Evolutionary conservation across 139 green algal species (phyloP), one percentile per base, ranked within the genome.

Genomic region (Monoraphidium neglectum): DNA sequence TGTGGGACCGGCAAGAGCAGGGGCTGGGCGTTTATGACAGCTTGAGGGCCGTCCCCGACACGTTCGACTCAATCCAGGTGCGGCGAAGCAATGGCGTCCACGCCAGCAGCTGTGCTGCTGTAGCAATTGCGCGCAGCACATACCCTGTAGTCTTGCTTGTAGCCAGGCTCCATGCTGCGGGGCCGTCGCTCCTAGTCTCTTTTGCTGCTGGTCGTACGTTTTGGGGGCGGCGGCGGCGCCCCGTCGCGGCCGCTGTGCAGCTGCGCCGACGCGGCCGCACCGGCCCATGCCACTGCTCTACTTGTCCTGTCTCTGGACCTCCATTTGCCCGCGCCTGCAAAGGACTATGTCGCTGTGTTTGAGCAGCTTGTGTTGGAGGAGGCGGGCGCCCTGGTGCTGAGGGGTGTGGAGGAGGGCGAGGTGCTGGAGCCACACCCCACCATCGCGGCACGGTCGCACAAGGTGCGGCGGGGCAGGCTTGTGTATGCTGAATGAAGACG

Each of bases 331-430:
- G n/a, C n/a, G n/a, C n/a, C n/a, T n/a, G n/a, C 59, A 36, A 82
- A 91, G 84, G 82, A 88, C 46, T 94, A 95, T 70, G 82, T 89
- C 10, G 56, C 77, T 5, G 63, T 90, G 1, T 94, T 94, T 76
- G 83, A 93, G 72, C 90, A 91, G 12, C 82, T 97, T 68, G 69
- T 97, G 60, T 83, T 97, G 71, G 93, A 97, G 79, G 93, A 97
- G 81, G 90, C 82, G 63, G 85, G 82, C 6, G 87, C 90, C 1
- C 85, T 93, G 77, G 82, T 96, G 33, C 67, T 94, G 56, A 79
- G 88, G 1, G 91, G 89, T 5, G 82, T 89, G 64, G 89, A 94
- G 78, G 90, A 96, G 78, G 90, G 85, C 6, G 82, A 90, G 37
- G 76, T 90, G n/a, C 72, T 90, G 5, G 70, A 77, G n/a, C 81